Percentiles rank a stretch among this genome's conserved stretches.
Conservation (phyloP, 2,329 filamentous ascomycete species). For the Xylaria sp. region DNA sequence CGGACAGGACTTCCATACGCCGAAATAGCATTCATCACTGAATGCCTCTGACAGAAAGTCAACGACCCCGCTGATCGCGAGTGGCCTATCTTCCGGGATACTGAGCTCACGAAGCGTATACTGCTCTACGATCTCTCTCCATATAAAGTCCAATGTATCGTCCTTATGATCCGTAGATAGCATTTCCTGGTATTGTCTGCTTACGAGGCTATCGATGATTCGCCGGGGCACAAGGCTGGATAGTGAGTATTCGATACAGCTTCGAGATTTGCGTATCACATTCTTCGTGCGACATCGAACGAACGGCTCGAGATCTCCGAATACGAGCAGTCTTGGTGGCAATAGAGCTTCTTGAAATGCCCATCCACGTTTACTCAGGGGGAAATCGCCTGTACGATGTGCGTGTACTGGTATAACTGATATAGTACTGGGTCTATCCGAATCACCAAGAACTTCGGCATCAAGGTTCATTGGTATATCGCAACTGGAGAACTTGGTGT, state of each 20-base stretch:
- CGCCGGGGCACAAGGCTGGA: background rate
- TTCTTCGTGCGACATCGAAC: slow-evolving; percentile 7
- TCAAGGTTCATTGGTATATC: background rate
- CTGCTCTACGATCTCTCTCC: slow-evolving; percentile 10
- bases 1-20: slow-evolving; percentile 3
- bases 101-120: slow-evolving; percentile 9
- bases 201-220: background rate
- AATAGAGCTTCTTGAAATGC: slow-evolving; percentile 7
- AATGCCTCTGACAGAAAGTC: background rate
- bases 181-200: background rate
- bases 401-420: background rate
- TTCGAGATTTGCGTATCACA: background rate
- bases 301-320: slow-evolving; percentile 12
- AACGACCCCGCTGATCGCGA: slow-evolving; percentile 1
- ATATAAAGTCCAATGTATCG: slow-evolving; percentile 2
- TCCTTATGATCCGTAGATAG: background rate
- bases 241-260: background rate
- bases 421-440: background rate
- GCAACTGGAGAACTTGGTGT: slow-evolving; percentile 8
- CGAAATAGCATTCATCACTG: slow-evolving; percentile 1
- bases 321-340: slow-evolving; percentile 4
- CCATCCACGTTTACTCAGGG: slow-evolving; percentile 9
- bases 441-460: background rate
- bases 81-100: background rate
- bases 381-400: background rate